Evolutionary conservation across 305 asterid species (phyloP), one percentile per base, ranked within the genome.

Genomic region (Stenogyne calaminthoides): DNA sequence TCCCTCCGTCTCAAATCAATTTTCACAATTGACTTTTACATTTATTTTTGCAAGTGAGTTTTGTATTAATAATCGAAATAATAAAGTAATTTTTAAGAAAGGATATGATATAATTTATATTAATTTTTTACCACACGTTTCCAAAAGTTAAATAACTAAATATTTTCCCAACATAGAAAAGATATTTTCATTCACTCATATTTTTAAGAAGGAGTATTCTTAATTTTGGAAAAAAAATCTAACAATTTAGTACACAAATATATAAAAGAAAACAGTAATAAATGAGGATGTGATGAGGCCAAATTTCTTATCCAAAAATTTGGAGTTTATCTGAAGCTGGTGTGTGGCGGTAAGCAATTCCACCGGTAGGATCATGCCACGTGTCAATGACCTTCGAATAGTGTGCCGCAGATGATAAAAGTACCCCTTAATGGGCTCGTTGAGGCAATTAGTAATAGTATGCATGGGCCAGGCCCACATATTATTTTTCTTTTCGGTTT

Each of bases 311-410:
- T 82, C 87, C 77, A 46, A 15, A 58, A 0, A 3, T 46, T 80
- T 78, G 80, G 82, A 70, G 80, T 78, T 80, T 80, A 86, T 84
- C 87, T 44, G 11, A 36, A 67, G 79, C 57, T 16, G 69, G 16
- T 56, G 49, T 76, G 81, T 76, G 81, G 81, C 81, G 69, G 71
- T 32, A n/a, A 69, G 16, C 52, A 22, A 54, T 8, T 32, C 60
- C 27, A 20, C 83, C 80, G 80, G 3, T 67, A 6, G 0, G 51
- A 81, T 81, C 42, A 6, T 2, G 81, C 40, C 86, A 80, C 86
- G 84, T 82, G 7, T 0, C 22, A 0, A 22, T 0, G 7, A 12
- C 2, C 80, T 58, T 86, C 16, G 77, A 73, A 59, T 1, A 47
- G 82, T 58, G 89, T 82, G 85, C 78, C 39, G 18, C n/a, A 36